Evolutionary conservation across 2,329 filamentous ascomycete genomes (phyloP).

Genomic region (Apiospora sp.): DNA sequence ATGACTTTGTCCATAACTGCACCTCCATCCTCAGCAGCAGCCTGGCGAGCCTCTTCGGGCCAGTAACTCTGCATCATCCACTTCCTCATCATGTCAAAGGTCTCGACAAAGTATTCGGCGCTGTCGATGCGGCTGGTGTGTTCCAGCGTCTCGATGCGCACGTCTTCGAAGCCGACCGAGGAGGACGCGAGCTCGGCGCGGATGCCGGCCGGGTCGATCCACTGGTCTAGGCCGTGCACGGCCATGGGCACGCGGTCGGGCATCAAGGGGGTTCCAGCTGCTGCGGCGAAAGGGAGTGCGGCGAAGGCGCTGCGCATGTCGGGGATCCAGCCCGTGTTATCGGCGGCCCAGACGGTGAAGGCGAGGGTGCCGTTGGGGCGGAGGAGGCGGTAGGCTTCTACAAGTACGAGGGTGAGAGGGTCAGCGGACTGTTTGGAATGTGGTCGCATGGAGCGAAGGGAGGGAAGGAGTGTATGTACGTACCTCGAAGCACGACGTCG

Average conservation of each 20-base stretch:
- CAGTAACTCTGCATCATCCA: constrained; percentile 5
- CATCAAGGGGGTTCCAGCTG: not conserved
- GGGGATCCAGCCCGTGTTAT: constrained; percentile 3
- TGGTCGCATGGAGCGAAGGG: not conserved
- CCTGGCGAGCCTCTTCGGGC: not conserved
- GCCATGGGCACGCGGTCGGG: constrained; percentile 6
- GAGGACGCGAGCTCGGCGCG: not conserved
- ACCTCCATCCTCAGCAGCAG: not conserved
- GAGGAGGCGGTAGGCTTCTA: constrained; percentile 20
- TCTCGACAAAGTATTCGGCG: not conserved
- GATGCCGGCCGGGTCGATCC: not conserved
- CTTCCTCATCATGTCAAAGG: not conserved
- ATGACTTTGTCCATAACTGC: not conserved
- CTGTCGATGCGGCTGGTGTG: not conserved
- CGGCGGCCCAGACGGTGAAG: constrained; percentile 22
- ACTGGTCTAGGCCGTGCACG: not conserved
- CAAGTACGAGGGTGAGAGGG: not conserved
- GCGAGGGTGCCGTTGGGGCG: constrained; percentile 11
- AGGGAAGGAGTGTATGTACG: too few relatives aligned
- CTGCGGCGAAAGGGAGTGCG: not conserved
- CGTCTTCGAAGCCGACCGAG: not conserved
- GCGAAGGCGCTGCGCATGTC: constrained; percentile 15
- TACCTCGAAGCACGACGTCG: not conserved
- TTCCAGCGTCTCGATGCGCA: not conserved
- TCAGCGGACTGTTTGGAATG: not conserved